Evolutionary conservation across 176 grass and related monocot species (phyloP).

Genomic region (Ampelocalamus luodianensis): DNA sequence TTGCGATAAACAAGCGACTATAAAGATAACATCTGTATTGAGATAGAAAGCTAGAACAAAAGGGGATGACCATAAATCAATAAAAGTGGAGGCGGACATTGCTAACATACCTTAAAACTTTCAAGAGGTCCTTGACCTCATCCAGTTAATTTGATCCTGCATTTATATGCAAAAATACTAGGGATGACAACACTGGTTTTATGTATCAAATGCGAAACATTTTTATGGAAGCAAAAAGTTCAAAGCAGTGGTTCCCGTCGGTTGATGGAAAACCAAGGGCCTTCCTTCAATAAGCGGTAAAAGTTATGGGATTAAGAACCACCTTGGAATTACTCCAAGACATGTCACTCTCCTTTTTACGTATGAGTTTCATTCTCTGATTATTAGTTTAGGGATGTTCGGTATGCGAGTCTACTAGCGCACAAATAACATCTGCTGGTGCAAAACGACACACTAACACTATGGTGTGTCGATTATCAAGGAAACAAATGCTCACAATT

Average conservation of each 20-base stretch:
- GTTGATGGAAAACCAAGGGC: neutral
- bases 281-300: constrained; percentile 15
- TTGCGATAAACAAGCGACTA: neutral
- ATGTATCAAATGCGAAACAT: constrained; percentile 28
- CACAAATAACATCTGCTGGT: neutral
- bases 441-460: constrained; percentile 10
- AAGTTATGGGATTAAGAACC: constrained; percentile 4
- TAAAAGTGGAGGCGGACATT: neutral
- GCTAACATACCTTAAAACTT: constrained; percentile 87
- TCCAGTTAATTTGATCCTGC: constrained; percentile 96
- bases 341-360: neutral
- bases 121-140: constrained; percentile 82
- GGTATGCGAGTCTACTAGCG: neutral
- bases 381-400: neutral
- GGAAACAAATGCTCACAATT: constrained; percentile 30
- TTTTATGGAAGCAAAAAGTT: neutral
- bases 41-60: neutral
- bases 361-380: neutral
- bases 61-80: neutral
- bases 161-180: constrained; percentile 39
- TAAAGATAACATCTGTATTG: neutral
- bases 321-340: neutral
- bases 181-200: constrained; percentile 9
- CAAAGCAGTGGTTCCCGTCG: neutral
- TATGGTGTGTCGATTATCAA: neutral